Base-by-base conservation (phyloP, 306 rosid genomes). In the Cicer cuneatum region DNA sequence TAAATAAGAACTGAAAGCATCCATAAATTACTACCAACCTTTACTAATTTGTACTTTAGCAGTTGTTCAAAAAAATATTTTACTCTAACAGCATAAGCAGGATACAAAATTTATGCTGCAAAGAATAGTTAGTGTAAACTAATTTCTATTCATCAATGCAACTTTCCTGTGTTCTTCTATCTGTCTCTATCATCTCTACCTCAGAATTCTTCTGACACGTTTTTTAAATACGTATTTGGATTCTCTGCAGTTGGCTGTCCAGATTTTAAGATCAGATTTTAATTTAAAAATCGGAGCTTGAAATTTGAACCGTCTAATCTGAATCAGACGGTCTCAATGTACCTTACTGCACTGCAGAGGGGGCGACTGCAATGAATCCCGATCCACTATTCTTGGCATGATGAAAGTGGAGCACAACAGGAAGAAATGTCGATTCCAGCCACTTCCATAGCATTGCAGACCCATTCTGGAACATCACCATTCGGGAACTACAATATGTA, bases 391-490 rank as follows among this genome's bases (percentile, higher is more conserved):
- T 81, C 82, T 78, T 77, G 57, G 74, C 62, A 8, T 33, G 80
- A 72, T 41, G 86, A 52, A 54, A 69, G 67, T 16, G 87, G 79
- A 77, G 89, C 78, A 70, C 96, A 92, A 74, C 96, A 94, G 60
- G 93, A 85, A 67, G 99, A 89, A 73, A 92, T 90, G 72, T 95
- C 89, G 18, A 95, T 85, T 78, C 97, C 99, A 24, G 97, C 98
- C 73, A 91, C 97, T 83, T 94, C 97, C 97, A 94, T 94, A 53
- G 97, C 98, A 78, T 91, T 75, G 85, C 93, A 86, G 61, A 94
- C 98, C 98, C 97, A 94, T 80, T 91, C 94, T 1, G 95, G 96
- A 72, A 91, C 89, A 79, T 93, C 91, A 7, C 98, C 96, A 59
- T 85, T 60, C 0, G 97, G 97, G 73, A 93, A 93, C 98, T 93